Evolutionary conservation across 768 basidiomycete species (phyloP).

Genomic region (Cystobasidium onofrii): DNA sequence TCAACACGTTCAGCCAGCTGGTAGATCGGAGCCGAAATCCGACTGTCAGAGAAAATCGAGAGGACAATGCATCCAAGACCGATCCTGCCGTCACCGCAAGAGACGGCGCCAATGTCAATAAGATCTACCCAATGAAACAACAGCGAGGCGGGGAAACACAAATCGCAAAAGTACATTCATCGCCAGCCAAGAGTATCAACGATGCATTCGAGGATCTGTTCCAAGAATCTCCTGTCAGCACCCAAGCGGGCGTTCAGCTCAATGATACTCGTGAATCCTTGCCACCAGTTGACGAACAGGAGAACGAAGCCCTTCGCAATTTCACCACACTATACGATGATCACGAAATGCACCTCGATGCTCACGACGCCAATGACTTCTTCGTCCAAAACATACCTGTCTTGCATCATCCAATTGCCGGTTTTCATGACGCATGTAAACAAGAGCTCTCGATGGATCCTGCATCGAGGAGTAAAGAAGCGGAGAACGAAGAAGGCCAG

Average conservation of each 20-base stretch:
- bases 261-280: neutral
- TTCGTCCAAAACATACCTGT: neutral
- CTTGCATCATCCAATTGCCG: too few species aligned
- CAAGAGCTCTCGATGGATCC: too few species aligned
- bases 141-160: too few species aligned
- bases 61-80: neutral
- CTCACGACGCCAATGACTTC: neutral
- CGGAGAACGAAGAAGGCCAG: too few species aligned
- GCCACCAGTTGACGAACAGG: neutral
- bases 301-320: neutral
- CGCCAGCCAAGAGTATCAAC: neutral
- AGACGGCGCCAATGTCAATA: neutral
- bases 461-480: too few species aligned
- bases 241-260: neutral
- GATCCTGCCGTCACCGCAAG: neutral
- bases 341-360: neutral
- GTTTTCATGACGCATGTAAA: too few species aligned
- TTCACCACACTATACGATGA: neutral
- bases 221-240: neutral
- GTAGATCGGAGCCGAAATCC: neutral
- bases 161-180: too few species aligned
- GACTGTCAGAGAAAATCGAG: neutral
- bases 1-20: neutral
- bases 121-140: neutral
- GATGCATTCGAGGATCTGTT: neutral